Base-by-base conservation (phyloP, 768 basidiomycete species). In the Gymnopilus dilepis region DNA sequence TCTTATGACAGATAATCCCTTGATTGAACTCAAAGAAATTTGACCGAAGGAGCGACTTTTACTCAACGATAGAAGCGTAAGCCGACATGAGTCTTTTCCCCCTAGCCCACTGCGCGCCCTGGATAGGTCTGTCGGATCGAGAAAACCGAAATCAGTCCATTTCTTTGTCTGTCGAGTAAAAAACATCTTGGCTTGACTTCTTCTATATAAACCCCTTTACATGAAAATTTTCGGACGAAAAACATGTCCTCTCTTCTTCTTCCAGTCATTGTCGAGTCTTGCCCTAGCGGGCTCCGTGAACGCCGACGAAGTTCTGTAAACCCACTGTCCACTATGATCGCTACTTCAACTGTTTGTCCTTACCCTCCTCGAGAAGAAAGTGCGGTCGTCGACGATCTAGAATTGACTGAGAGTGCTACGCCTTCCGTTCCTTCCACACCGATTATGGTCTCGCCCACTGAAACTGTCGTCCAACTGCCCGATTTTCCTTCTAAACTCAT, bases 281-380 rank as follows among this genome's bases (percentile, higher is more conserved):
- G 74, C 68, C 72, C 76, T 57, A 64, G 62, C 45, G 70, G 66
- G 50, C 72, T 78, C 28, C 74, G 78, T 61, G 77, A 72, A 51
- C 74, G 78, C 34, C 76, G 77, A 48, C 74, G 77, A 26, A 81
- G 79, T 65, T 78, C 77, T 51, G 69, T 77, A 59, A 71, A 72
- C 48, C 68, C 74, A 37, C 67, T 76, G 30, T 65, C 61, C 31
- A 56, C 72, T 30, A 67, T 77, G 24, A 74, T 76, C 30, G 67
- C 68, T 31, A 60, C 77, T 17, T 72, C 74, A 41, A 56, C 65
- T 8, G 34, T 51, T 38, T 33, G 45, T 4, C 37, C 62, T 34
- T 47, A 62, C 41, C 57, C 66, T 24, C 51, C 63, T 15, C 63
- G 62, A 9, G 73, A 76, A 37, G 74, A 70, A 37, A 72, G 71